Evolutionary conservation across 352 stramenopile genomes (phyloP).

Genomic region (Pythium oligandrum): DNA sequence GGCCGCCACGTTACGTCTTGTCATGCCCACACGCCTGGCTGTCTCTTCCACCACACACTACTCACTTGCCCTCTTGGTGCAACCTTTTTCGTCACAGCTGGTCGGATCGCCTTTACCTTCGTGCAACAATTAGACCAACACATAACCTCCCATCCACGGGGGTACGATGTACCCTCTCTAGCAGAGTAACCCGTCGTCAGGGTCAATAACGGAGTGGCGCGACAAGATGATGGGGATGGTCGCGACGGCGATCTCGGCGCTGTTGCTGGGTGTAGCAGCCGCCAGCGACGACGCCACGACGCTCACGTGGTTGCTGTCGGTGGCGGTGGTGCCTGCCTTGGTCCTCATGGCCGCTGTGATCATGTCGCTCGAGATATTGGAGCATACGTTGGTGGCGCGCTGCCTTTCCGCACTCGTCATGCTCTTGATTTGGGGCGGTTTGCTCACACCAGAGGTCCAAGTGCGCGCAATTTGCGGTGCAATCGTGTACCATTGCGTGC

Average conservation of each 20-base stretch:
- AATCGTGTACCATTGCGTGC: constrained; percentile 33
- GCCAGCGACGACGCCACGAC: neutral
- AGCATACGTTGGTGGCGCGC: constrained; percentile 36
- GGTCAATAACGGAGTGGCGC: too few relatives aligned
- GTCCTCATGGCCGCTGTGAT: constrained; percentile 39
- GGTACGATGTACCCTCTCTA: too few relatives aligned
- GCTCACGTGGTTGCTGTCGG: neutral
- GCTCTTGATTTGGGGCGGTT: constrained; percentile 26
- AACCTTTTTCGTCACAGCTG: too few relatives aligned
- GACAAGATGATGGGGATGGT: neutral
- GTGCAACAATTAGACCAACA: too few relatives aligned
- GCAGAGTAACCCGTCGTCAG: too few relatives aligned
- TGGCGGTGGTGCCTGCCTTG: constrained; percentile 32
- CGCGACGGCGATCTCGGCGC: neutral
- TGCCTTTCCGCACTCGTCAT: constrained; percentile 31
- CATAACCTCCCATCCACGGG: too few relatives aligned
- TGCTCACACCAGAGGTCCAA: constrained; percentile 32
- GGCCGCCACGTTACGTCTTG: too few relatives aligned
- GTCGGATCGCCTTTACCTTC: too few relatives aligned
- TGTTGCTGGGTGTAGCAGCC: neutral
- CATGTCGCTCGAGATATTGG: constrained; percentile 65
- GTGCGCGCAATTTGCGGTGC: constrained; percentile 42
- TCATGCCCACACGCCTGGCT: too few relatives aligned
- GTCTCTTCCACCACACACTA: too few relatives aligned
- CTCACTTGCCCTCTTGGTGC: too few relatives aligned